phyloP scores from a whole-genome alignment of 2,329 filamentous ascomycete species.

The Orbilia quercus region DNA sequence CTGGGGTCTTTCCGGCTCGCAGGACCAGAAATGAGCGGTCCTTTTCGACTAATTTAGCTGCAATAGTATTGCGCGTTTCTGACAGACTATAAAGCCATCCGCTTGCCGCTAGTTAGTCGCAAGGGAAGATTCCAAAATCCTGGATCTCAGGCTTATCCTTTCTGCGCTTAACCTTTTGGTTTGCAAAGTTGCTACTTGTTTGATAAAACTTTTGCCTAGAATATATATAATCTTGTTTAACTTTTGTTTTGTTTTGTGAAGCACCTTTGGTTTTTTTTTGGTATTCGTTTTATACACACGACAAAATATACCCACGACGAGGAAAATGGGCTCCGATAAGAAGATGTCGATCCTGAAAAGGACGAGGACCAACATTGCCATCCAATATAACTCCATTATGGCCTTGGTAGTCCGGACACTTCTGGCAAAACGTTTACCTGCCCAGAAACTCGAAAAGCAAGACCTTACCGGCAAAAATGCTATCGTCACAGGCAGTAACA shows the following conservation, averaged over 20 bases:
- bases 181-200: background rate
- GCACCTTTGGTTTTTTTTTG: background rate
- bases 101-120: conserved; percentile 30
- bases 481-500: conserved; percentile 50
- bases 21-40: conserved; percentile 8
- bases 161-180: conserved; percentile 3
- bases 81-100: conserved; percentile 29
- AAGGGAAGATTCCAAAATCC: conserved; percentile 10
- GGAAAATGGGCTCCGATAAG: conserved; percentile 45
- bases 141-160: conserved; percentile 14
- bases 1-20: conserved; percentile 12
- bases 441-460: conserved; percentile 32
- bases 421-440: conserved; percentile 23
- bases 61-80: conserved; percentile 17
- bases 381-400: conserved; percentile 36
- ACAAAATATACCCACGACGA: too few species aligned
- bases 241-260: conserved; percentile 12
- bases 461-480: conserved; percentile 50
- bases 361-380: conserved; percentile 28
- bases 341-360: conserved; percentile 43
- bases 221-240: conserved; percentile 6
- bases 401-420: conserved; percentile 15
- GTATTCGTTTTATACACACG: background rate
- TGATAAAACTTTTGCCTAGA: background rate
- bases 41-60: conserved; percentile 18